A percentile compares a stretch with the other conserved stretches of the same genome.
phyloP scores from a whole-genome alignment of 106 monocot genomes.

The Iris macrosiphon region DNA sequence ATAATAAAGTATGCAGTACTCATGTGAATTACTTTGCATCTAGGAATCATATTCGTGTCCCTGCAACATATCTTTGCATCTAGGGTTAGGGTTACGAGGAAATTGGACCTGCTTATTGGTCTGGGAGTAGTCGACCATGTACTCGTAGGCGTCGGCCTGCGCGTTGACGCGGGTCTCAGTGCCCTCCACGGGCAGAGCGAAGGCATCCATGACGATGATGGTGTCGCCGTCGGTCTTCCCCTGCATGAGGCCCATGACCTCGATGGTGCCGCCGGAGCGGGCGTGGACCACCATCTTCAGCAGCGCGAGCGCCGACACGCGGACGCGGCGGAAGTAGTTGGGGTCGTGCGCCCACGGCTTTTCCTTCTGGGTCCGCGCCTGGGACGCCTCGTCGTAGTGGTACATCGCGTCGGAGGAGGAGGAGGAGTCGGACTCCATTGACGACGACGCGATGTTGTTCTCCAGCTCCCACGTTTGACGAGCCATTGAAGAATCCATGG shows the following conservation, averaged over 20 bases:
- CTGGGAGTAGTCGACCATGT: constrained; percentile 97
- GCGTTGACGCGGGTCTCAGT: constrained; percentile 97
- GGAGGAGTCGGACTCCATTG: neutral
- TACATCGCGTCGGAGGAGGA: constrained; percentile 53
- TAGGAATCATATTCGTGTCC: too few relatives aligned
- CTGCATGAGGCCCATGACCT: constrained; percentile 99
- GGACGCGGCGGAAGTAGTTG: constrained; percentile 63
- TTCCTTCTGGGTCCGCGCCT: constrained; percentile 60
- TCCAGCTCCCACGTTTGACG: constrained; percentile 89
- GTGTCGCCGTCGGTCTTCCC: constrained; percentile 87
- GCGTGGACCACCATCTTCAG: constrained; percentile 99
- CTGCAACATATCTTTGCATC: too few relatives aligned
- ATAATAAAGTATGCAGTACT: too few relatives aligned
- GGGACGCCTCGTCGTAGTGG: constrained; percentile 74
- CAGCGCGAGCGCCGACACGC: constrained; percentile 86
- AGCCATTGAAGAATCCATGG: constrained; percentile 46
- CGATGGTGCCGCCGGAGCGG: constrained; percentile 85
- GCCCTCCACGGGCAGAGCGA: constrained; percentile 94
- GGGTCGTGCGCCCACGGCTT: constrained; percentile 90
- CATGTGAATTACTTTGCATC: too few relatives aligned
- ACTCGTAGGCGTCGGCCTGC: constrained; percentile 92
- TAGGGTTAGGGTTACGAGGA: neutral
- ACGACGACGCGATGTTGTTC: constrained; percentile 53
- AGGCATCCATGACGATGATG: constrained; percentile 93
- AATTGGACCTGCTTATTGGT: constrained; percentile 70